These are phyloP conservation scores for Penicillium psychrosexuale DNA, from an alignment of 2,329 filamentous ascomycete genomes.

Conservation along the genomic window DNA sequence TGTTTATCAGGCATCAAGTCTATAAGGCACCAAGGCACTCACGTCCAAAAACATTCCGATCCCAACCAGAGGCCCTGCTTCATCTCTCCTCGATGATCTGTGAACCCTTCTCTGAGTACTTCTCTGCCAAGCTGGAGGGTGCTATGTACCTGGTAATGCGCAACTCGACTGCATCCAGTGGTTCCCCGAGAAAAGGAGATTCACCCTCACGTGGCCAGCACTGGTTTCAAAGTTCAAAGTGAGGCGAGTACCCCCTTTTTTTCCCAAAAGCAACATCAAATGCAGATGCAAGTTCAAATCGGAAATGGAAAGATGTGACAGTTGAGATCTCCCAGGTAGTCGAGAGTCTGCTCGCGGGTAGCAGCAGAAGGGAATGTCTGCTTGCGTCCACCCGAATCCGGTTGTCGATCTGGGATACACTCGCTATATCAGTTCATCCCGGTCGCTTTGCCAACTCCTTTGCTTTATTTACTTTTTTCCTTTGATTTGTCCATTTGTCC, in stretches of 20 bases:
- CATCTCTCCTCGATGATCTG: conserved; percentile 1
- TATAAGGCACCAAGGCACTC: background rate
- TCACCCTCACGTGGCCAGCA: conserved; percentile 23
- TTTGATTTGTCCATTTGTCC: conserved; percentile 7
- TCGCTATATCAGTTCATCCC: conserved; percentile 24
- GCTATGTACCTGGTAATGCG: conserved; percentile 1
- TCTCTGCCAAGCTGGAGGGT: background rate
- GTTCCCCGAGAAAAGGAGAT: conserved; percentile 18
- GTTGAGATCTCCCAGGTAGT: conserved; percentile 6
- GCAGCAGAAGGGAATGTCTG: conserved; percentile 26
- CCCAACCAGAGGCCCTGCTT: conserved; percentile 4
- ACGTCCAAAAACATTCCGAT: conserved; percentile 5
- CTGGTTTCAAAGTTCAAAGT: conserved; percentile 21
- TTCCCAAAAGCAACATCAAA: background rate
- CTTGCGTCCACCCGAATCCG: conserved; percentile 25
- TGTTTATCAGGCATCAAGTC: background rate
- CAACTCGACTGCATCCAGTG: conserved; percentile 16
- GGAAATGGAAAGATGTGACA: conserved; percentile 6
- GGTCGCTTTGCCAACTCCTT: conserved; percentile 24
- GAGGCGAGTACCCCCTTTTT: conserved; percentile 17
- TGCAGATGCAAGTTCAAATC: conserved; percentile 1
- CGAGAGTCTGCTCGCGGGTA: conserved; percentile 22
- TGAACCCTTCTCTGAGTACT: background rate
- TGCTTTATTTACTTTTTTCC: conserved; percentile 16
- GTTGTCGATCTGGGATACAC: conserved; percentile 15